A percentile compares a stretch with the other conserved stretches of the same genome.
Conservation (phyloP, 176 grass and related monocot species). For the Oryza australiensis region DNA sequence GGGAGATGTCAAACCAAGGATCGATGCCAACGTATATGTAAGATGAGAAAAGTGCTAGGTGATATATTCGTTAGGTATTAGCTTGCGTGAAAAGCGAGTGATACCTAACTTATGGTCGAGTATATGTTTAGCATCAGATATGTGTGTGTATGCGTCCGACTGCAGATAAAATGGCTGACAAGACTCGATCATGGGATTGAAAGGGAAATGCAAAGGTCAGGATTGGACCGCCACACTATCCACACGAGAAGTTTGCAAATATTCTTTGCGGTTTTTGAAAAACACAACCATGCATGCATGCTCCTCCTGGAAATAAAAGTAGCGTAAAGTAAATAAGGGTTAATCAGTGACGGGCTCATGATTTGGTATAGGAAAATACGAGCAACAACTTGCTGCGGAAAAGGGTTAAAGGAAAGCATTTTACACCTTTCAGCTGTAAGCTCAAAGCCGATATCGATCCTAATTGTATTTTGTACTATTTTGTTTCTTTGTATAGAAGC, state of each 20-base stretch:
- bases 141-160: background rate
- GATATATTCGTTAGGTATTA: conserved; percentile 30
- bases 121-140: background rate
- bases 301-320: no score
- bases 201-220: background rate
- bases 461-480: no score
- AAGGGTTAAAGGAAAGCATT: no score
- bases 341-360: no score
- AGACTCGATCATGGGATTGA: background rate
- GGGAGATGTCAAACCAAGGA: background rate
- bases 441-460: no score
- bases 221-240: background rate
- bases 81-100: conserved; percentile 32
- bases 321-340: no score
- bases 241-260: background rate
- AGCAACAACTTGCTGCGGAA: no score
- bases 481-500: no score
- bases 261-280: background rate
- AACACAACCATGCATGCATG: background rate
- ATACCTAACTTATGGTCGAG: conserved; percentile 39
- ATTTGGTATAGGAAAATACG: no score
- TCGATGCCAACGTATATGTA: background rate
- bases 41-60: background rate
- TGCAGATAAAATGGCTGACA: background rate
- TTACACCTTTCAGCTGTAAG: no score